Evolutionary conservation across 2,329 filamentous ascomycete genomes (phyloP).

Genomic region (Raffaelea ambrosiae): DNA sequence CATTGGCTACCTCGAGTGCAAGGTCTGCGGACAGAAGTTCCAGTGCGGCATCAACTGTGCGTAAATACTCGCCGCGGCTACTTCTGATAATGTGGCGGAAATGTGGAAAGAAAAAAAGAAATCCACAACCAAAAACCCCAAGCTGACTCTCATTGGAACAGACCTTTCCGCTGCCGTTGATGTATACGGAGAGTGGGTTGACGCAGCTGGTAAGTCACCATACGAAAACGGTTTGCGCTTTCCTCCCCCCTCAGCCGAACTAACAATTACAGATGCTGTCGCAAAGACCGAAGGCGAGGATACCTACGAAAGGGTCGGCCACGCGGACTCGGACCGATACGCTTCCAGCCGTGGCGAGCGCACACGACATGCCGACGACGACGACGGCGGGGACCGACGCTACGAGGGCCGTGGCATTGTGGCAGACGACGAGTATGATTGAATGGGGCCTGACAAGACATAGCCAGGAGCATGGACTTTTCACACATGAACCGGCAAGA

Average conservation of each 20-base stretch:
- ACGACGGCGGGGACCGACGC: conserved; percentile 41
- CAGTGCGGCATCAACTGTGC: conserved; percentile 89
- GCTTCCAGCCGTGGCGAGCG: neutral
- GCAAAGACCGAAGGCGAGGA: conserved; percentile 28
- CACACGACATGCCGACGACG: conserved; percentile 23
- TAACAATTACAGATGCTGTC: conserved; percentile 32
- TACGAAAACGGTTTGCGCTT: neutral
- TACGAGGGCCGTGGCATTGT: conserved; percentile 47
- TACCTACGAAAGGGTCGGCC: neutral
- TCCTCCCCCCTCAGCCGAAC: neutral
- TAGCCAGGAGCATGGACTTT: neutral
- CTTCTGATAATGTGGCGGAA: too few relatives aligned
- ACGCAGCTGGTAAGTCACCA: conserved; percentile 54
- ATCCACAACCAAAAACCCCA: neutral
- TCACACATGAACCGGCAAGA: too few relatives aligned
- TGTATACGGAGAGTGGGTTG: conserved; percentile 97
- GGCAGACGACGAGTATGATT: conserved; percentile 49
- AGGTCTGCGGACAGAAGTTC: conserved; percentile 87
- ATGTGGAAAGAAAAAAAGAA: neutral
- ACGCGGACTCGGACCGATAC: conserved; percentile 3
- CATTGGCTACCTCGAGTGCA: conserved; percentile 78
- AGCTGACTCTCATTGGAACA: conserved; percentile 25
- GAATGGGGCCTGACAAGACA: conserved; percentile 1
- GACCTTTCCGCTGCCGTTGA: conserved; percentile 87
- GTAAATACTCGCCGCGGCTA: conserved; percentile 21